phyloP scores from a whole-genome alignment of 2,329 filamentous ascomycete species.

The Ophiognomonia clavigignenti-juglandacearum region DNA sequence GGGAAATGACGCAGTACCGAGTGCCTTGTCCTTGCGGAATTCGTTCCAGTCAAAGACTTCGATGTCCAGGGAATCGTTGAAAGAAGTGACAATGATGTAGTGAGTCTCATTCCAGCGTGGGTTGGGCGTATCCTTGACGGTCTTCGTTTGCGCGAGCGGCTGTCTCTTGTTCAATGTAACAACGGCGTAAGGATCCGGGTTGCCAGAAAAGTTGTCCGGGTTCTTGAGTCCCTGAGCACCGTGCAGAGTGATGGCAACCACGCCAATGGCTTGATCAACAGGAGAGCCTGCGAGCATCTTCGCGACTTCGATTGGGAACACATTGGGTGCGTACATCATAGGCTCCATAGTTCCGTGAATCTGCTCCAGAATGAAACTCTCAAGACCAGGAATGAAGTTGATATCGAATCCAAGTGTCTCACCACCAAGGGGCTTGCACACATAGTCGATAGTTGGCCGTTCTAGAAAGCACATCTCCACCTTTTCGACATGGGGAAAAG shows the following conservation, averaged over 20 bases:
- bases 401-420: constrained; percentile 97
- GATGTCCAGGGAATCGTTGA: constrained; percentile 82
- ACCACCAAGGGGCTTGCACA: constrained; percentile 94
- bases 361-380: constrained; percentile 90
- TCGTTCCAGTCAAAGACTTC: constrained; percentile 92
- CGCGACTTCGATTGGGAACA: constrained; percentile 96
- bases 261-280: constrained; percentile 92
- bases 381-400: constrained; percentile 95
- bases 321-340: constrained; percentile 98
- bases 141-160: constrained; percentile 84
- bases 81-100: constrained; percentile 89
- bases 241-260: constrained; percentile 86
- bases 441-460: constrained; percentile 86
- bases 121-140: constrained; percentile 74
- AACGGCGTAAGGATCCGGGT: constrained; percentile 82
- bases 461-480: constrained; percentile 94
- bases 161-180: constrained; percentile 80
- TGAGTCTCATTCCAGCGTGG: constrained; percentile 96
- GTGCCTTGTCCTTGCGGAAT: constrained; percentile 91
- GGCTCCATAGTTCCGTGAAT: constrained; percentile 90
- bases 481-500: constrained; percentile 91
- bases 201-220: constrained; percentile 86
- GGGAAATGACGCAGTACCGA: constrained; percentile 80
- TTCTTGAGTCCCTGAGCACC: constrained; percentile 92
- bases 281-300: constrained; percentile 95